Base-by-base conservation (phyloP, 495 filamentous ascomycete species). In the Hyaloscypha hepaticicola region DNA sequence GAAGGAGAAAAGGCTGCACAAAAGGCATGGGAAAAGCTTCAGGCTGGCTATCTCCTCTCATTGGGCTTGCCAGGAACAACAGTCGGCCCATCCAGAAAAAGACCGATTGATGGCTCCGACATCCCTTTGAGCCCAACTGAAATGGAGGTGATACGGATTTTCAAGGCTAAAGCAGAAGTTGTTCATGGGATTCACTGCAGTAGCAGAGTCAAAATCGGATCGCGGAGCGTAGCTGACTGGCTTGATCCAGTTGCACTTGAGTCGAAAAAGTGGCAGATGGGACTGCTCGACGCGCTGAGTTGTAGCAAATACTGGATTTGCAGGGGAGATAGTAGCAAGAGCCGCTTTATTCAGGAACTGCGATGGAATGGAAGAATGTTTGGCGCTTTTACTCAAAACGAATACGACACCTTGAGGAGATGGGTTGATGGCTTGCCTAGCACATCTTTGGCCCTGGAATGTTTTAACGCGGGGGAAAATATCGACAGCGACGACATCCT, bases 351-450 rank as follows among this genome's bases (percentile, higher is more conserved):
- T 14, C 68, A 68, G 22, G 79, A 77, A 66, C 53, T 81, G 28
- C 50, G 48, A 9, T 81, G 77, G 81, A 75, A 72, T 26, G 80
- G 78, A 11, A 74, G 72, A 28, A 82, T 81, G 80, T 83, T 79
- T 66, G 80, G 81, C 0, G 70, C 79, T 14, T 82, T 83, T 66
- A 82, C 80, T 11, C 65, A 73, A 9, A 63, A 65, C 26, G 80
- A 83, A 62, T 70, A 79, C 49, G 69, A 68, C 4, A 69, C 67
- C 9, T 31, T 81, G 28, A 63, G 60, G 61, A 57, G 41, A 7
- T 82, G 78, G 80, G 80, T 83, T 62, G 65, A 77, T 19, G 62
- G 51, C 7, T 52, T 74, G 58, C 26, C 62, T 24, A 65, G 34
- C 28, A 58, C 12, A 33, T 33, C 31, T 12, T 3, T 33, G 31